Percentiles rank a stretch among this genome's conserved stretches.
These are phyloP conservation scores for Chlorencoelia australis DNA, from an alignment of 2,329 filamentous ascomycete species.

Conservation along the genomic window DNA sequence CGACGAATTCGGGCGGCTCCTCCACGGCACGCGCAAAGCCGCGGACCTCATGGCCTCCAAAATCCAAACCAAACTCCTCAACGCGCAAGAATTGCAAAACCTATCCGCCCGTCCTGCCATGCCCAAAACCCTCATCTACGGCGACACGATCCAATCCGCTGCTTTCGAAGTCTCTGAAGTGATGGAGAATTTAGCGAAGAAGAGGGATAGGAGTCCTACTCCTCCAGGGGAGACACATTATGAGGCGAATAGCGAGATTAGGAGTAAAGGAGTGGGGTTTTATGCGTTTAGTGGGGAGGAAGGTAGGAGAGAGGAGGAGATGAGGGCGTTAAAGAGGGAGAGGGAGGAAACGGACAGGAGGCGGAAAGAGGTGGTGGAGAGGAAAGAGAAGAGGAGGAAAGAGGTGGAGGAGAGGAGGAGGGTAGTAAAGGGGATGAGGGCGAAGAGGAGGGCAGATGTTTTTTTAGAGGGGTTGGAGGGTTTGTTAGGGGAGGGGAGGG, in stretches of 20 bases:
- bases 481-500: constrained; percentile 12
- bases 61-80: constrained; percentile 40
- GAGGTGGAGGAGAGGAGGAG: constrained; percentile 50
- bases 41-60: constrained; percentile 52
- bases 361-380: constrained; percentile 40
- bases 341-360: constrained; percentile 56
- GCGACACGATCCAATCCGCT: constrained; percentile 71
- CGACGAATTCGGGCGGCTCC: constrained; percentile 84
- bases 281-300: constrained; percentile 79
- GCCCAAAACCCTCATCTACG: constrained; percentile 68
- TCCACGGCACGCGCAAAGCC: constrained; percentile 61
- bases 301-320: constrained; percentile 54
- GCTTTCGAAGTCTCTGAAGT: constrained; percentile 65
- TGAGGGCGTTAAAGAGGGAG: constrained; percentile 57
- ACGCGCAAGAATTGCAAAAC: constrained; percentile 51
- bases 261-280: constrained; percentile 83
- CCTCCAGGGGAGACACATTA: constrained; percentile 78
- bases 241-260: constrained; percentile 71
- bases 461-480: constrained; percentile 54
- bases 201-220: constrained; percentile 69
- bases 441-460: constrained; percentile 59
- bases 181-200: constrained; percentile 71
- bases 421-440: constrained; percentile 37
- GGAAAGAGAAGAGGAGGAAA: constrained; percentile 46
- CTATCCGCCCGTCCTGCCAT: constrained; percentile 58